Evolutionary conservation across 441 rosid species (phyloP), one percentile per base, ranked within the genome.

Genomic region (Eutrema salsugineum): DNA sequence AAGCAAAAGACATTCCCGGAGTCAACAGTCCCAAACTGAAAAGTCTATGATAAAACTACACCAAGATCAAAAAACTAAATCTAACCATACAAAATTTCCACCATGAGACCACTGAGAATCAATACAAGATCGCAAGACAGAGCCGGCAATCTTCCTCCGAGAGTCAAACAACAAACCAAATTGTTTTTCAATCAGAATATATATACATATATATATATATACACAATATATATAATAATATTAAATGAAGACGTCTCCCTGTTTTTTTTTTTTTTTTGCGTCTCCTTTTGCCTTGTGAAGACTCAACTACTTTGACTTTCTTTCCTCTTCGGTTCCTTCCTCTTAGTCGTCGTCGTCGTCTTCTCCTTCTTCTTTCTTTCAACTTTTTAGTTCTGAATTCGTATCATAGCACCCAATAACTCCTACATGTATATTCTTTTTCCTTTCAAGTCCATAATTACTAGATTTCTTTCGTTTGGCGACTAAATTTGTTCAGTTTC

Each of bases 241-340:
- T 5, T 30, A 30, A 27, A 27, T 3, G 4, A 53, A 27, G 43
- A 55, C 63, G 63, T 49, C 47, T 35, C 33, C 9, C 8, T 40
- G 66, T 20, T 22, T 24, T 3, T 5, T 16, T 51, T 24, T 3
- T 3, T 20, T 20, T 20, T 20, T 20, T 20, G 22, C 12, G 35
- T 51, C 12, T 12, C 35, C 24, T 55, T 33, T 56, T 8, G 61
- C 38, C 5, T 14, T 22, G 35, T 42, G 66, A 61, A 61, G 22
- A 61, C 50, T 68, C 49, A 66, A 20, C 33, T 9, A 20, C 27
- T 39, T 75, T 61, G 63, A 48, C 68, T 75, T 50, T 5, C 5
- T 60, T 28, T 32, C 44, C 44, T 20, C 20, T 9, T 48, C 50
- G 50, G 11, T 44, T 22, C 68, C 2, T 11, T 48, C 47, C 11